Evolutionary conservation across 179 eudicot genomes (phyloP), one percentile per base, ranked within the genome.

Genomic region (Nepenthes alata): DNA sequence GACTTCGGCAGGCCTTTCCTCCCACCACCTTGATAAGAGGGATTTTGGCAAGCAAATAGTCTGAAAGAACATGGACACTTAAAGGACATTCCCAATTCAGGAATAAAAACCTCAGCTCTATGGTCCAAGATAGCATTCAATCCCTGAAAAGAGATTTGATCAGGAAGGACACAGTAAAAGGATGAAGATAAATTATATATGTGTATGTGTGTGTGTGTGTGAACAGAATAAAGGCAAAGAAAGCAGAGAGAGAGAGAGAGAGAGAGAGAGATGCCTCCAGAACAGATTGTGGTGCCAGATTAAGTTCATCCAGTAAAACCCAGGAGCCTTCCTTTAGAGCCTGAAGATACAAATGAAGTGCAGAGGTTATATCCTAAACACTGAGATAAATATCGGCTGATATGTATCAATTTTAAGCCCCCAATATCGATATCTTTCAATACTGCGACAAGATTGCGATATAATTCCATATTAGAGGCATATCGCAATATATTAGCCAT

Each of bases 1-100:
- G 98, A 93, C 70, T 87, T 93, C 15, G 98, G 98, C 69, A 93
- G 93, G 74, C 95, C 96, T 74, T 93, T 93, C 72, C 98, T 84
- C 35, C 98, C 98, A 53, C 98, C 96, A 8, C 98, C 98, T 77
- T 93, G 98, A 73, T 59, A 63, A 53, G 95, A 73, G 56, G 96
- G 98, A 69, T 93, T 93, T 65, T 93, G 98, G 76, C 98, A 93
- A 50, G 98, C 98, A 83, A 93, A 93, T 58, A 93, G 81, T 70
- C 96, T 77, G 78, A 93, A 93, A 72, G 96, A 80, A 36, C 86
- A 50, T 3, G 98, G 95, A 63, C 98, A 93, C 78, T 85, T 85
- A 70, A 80, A 93, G 59, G 86, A 75, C 47, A 77, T 83, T 45
- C 95, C 96, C 73, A 93, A 72, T 75, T 93, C 98, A 11, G 98